A percentile compares a stretch with the other conserved stretches of the same genome.
Conservation (phyloP, 2,329 filamentous ascomycete species). For the Diplodia corticola region DNA sequence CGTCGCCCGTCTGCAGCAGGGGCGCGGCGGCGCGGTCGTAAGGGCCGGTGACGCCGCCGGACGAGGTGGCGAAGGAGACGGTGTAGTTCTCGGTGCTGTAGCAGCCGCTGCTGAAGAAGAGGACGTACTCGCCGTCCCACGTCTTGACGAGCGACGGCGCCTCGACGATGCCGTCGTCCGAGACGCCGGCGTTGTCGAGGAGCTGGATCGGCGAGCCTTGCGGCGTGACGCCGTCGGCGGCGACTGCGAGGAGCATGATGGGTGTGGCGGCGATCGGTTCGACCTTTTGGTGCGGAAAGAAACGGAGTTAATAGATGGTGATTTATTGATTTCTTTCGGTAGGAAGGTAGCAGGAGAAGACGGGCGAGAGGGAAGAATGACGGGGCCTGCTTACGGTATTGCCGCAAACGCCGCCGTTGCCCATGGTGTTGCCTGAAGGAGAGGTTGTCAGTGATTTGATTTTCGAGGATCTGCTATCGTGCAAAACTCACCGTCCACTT, state of each 20-base stretch:
- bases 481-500: conserved; percentile 63
- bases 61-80: conserved; percentile 57
- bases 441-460: neutral
- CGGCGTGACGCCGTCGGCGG: conserved; percentile 53
- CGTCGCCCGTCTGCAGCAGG: conserved; percentile 15
- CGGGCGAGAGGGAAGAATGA: neutral
- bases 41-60: conserved; percentile 30
- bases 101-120: conserved; percentile 65
- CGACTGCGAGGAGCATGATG: conserved; percentile 58
- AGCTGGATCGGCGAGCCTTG: conserved; percentile 52
- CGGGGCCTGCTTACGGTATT: conserved; percentile 2
- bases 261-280: conserved; percentile 50
- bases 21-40: conserved; percentile 22
- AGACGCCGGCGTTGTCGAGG: conserved; percentile 45
- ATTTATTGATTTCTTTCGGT: neutral
- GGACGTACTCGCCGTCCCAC: conserved; percentile 54
- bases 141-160: conserved; percentile 57
- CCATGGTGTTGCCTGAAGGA: conserved; percentile 13
- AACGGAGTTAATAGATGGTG: neutral
- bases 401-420: conserved; percentile 21
- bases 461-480: neutral
- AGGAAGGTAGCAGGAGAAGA: too few relatives aligned
- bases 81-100: conserved; percentile 58
- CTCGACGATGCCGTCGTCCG: conserved; percentile 58
- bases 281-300: conserved; percentile 25